Evolutionary conservation across 345 rosid genomes (phyloP), one percentile per base, ranked within the genome.

Genomic region (Hibiscus mutabilis): DNA sequence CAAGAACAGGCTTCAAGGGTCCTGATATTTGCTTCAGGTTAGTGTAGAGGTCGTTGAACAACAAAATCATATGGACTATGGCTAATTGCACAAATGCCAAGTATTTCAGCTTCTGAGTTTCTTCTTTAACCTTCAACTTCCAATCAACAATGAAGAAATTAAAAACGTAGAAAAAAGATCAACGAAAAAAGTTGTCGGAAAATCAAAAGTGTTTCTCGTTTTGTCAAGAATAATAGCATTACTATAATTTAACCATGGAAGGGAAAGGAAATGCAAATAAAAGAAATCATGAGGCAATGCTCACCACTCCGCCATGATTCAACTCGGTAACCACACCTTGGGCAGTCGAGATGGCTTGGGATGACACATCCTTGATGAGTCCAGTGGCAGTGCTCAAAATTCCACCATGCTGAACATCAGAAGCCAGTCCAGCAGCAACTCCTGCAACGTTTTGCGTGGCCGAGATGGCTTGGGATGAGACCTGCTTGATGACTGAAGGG

Each of bases 51-150:
- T 76, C 70, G 62, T 83, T 33, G 71, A 89, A 86, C 29, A 88
- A 79, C 82, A 87, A 60, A 49, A 80, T 63, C 0, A 87, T 88
- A 70, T 89, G 85, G 6, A 90, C 55, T 10, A 84, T 80, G 5
- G 88, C 89, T 63, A 85, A 89, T 83, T 95, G 99, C 72, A 91
- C 89, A 52, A 89, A 92, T 75, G 85, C 89, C 77, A 89, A 77
- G 31, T 92, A 88, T 84, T 91, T 96, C 74, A 92, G 73, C 80
- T 82, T 87, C 80, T 84, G 74, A 37, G 72, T 69, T 70, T 78
- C 82, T 29, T 80, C 82, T 74, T 70, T 59, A 4, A 55, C 73
- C 86, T 82, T 82, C 57, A 46, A 64, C 12, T 24, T 24, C n/a
- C 51, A 22, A 63, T 63, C 1, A 21, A 37, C 11, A 63, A 37